These are phyloP conservation scores for Gymnopilus dilepis DNA, from an alignment of 768 basidiomycete genomes.

Conservation along the genomic window DNA sequence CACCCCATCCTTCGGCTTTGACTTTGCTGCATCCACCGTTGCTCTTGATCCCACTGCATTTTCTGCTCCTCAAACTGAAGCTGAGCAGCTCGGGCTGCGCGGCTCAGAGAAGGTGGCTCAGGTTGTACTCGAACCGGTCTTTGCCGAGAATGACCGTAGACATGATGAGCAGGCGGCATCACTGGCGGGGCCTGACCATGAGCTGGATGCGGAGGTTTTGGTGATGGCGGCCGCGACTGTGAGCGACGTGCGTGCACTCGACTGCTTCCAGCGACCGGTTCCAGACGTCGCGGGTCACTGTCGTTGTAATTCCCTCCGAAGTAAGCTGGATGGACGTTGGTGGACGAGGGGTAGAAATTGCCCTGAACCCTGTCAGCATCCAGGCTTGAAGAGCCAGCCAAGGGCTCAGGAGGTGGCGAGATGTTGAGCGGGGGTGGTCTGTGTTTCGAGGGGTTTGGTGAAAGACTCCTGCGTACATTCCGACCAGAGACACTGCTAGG, in stretches of 20 bases:
- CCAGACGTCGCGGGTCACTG: not conserved
- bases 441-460: constrained; percentile 14
- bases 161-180: not conserved
- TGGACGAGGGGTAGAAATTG: not conserved
- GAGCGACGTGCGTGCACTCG: not conserved
- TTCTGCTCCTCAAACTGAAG: constrained; percentile 3
- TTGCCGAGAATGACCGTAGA: not conserved
- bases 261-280: not conserved
- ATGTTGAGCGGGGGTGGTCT: constrained; percentile 21
- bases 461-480: constrained; percentile 13
- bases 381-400: not conserved
- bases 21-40: not conserved
- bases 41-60: not conserved
- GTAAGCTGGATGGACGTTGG: constrained; percentile 6
- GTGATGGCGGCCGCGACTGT: constrained; percentile 1
- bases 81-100: not conserved
- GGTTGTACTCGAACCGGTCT: not conserved
- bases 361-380: not conserved
- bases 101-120: not conserved
- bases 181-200: not conserved
- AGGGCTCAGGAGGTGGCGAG: constrained; percentile 12
- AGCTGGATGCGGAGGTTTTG: not conserved
- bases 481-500: constrained; percentile 3
- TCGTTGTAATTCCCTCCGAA: not conserved
- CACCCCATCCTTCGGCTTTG: not conserved